These are phyloP conservation scores for Paragyromitra xinjiangensis DNA, from an alignment of 495 filamentous ascomycete genomes.

Conservation along the genomic window DNA sequence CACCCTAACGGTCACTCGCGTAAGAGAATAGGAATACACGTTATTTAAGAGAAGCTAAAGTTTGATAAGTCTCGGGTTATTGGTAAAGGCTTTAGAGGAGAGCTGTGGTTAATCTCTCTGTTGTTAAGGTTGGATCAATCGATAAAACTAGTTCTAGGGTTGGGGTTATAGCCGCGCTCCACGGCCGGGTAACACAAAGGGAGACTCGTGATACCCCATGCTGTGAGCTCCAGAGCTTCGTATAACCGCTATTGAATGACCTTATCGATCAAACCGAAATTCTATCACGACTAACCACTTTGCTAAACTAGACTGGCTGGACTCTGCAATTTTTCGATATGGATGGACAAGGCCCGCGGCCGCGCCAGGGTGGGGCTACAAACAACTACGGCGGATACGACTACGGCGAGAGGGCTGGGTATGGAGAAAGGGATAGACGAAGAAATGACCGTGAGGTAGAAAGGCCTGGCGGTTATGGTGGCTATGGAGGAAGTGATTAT, in stretches of 20 bases:
- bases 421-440: slow-evolving; percentile 43
- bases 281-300: slow-evolving; percentile 11
- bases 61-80: no score
- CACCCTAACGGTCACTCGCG: no score
- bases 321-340: slow-evolving; percentile 30
- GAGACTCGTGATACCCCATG: slow-evolving; percentile 15
- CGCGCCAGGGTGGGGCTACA: slow-evolving; percentile 42
- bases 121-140: neutral
- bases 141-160: neutral
- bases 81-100: no score
- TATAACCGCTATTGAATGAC: slow-evolving; percentile 18
- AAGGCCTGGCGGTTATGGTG: slow-evolving; percentile 34
- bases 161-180: neutral
- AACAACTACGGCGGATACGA: slow-evolving; percentile 53
- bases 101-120: no score
- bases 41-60: no score
- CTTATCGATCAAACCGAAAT: slow-evolving; percentile 22
- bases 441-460: slow-evolving; percentile 48
- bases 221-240: slow-evolving; percentile 37
- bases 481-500: slow-evolving; percentile 49
- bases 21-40: no score
- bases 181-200: slow-evolving; percentile 34
- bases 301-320: neutral
- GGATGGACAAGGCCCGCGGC: slow-evolving; percentile 45
- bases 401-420: slow-evolving; percentile 42